Conservation (phyloP, 306 rosid genomes). For the Quercus cerris region DNA sequence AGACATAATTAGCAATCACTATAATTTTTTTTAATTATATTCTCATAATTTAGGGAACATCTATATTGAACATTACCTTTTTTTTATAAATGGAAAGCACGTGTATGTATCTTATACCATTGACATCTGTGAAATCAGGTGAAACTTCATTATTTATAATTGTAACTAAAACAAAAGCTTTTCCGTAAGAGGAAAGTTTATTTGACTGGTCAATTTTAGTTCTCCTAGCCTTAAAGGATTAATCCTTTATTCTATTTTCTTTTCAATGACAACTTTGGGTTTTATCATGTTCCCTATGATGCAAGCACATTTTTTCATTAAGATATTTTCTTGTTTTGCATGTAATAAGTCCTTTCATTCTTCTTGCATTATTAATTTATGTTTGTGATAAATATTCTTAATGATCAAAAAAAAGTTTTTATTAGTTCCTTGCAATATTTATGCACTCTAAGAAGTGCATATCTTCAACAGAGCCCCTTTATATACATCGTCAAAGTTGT, state of each 20-base stretch:
- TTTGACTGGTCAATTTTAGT: background rate
- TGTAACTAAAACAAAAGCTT: background rate
- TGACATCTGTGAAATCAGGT: background rate
- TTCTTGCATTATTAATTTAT: conserved; percentile 14
- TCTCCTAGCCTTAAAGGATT: background rate
- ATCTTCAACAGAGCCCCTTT: conserved; percentile 77
- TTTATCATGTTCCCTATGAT: conserved; percentile 1
- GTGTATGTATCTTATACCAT: background rate
- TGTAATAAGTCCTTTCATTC: background rate
- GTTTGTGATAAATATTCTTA: background rate
- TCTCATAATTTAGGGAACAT: background rate
- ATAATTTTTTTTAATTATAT: background rate
- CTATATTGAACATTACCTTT: background rate
- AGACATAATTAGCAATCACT: too few relatives aligned
- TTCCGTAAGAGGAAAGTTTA: background rate
- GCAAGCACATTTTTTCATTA: conserved; percentile 6
- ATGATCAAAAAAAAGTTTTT: background rate
- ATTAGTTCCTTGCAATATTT: conserved; percentile 4
- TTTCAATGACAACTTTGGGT: background rate
- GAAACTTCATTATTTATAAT: background rate
- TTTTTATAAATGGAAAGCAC: background rate
- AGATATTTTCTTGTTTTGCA: background rate
- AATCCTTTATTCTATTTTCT: background rate
- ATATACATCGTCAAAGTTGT: conserved; percentile 94
- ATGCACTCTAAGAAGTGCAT: conserved; percentile 23